Evolutionary conservation across 176 grass and related monocot genomes (phyloP).

Genomic region (Hsuehochloa calcarea): DNA sequence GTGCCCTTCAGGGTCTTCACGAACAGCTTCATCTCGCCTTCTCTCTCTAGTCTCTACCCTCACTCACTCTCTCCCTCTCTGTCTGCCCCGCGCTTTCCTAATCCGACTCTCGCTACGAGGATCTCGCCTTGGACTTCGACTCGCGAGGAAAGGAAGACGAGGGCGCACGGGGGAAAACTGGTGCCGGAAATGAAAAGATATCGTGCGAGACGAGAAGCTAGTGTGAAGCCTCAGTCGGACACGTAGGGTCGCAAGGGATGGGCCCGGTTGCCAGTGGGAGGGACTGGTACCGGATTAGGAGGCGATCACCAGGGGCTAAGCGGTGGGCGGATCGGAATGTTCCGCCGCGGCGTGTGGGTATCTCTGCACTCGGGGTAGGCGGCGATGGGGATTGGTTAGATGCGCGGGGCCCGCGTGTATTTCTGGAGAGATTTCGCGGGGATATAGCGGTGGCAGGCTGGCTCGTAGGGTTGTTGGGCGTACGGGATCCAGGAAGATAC

Average conservation of each 20-base stretch:
- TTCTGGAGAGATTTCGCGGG: not conserved
- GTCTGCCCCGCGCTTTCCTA: not conserved
- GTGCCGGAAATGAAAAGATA: not conserved
- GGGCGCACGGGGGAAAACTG: constrained; percentile 25
- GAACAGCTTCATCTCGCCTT: constrained; percentile 68
- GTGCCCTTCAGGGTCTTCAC: constrained; percentile 93
- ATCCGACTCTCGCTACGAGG: constrained; percentile 31
- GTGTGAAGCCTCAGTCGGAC: fast-evolving
- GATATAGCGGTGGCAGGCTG: not conserved
- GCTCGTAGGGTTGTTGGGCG: not conserved
- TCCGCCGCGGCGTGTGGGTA: not conserved
- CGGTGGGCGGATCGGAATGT: constrained; percentile 22
- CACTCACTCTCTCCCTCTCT: not conserved
- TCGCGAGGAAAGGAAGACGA: constrained; percentile 35
- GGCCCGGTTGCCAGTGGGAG: not conserved
- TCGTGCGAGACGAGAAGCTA: not conserved
- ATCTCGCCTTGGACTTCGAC: constrained; percentile 27
- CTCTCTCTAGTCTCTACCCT: not conserved
- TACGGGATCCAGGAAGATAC: constrained; percentile 31
- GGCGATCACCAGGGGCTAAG: not conserved
- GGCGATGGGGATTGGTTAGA: not conserved
- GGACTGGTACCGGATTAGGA: not conserved
- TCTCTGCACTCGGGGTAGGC: fast-evolving
- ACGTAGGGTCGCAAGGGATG: fast-evolving
- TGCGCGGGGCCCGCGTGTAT: not conserved